These are phyloP conservation scores for Kodamaea sagamina DNA, from an alignment of 805 yeast genomes.

Conservation along the genomic window DNA sequence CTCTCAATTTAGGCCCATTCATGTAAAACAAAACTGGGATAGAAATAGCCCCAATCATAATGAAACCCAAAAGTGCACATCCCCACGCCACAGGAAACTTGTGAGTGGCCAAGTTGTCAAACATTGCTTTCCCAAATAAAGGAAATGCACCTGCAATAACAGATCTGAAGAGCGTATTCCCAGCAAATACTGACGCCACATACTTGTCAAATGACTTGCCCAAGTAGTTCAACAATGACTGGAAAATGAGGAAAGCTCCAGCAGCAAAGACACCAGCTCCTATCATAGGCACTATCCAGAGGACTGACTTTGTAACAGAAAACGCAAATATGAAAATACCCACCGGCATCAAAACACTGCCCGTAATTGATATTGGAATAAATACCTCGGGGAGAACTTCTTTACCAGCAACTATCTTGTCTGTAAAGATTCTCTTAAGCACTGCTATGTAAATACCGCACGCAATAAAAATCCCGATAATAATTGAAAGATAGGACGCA, in stretches of 20 bases:
- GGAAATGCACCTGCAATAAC: constrained; percentile 62
- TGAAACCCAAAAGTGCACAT: constrained; percentile 48
- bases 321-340: constrained; percentile 26
- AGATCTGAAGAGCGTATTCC: constrained; percentile 53
- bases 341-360: constrained; percentile 24
- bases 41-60: constrained; percentile 43
- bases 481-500: constrained; percentile 46
- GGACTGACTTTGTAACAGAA: constrained; percentile 20
- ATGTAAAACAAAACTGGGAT: constrained; percentile 50
- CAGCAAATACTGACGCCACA: constrained; percentile 61
- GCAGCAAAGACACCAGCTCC: constrained; percentile 23
- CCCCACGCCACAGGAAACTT: constrained; percentile 67
- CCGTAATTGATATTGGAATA: constrained; percentile 24
- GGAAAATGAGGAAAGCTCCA: constrained; percentile 43
- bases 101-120: constrained; percentile 45
- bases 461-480: constrained; percentile 43
- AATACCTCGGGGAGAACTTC: constrained; percentile 19
- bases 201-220: constrained; percentile 50
- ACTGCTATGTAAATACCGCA: constrained; percentile 13
- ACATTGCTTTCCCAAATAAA: constrained; percentile 63
- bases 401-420: constrained; percentile 15
- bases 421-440: constrained; percentile 16
- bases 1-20: constrained; percentile 47
- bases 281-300: constrained; percentile 25
- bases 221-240: constrained; percentile 51